A percentile compares a stretch with the other conserved stretches of the same genome.
These are phyloP conservation scores for Brassica napus DNA, from an alignment of 345 rosid species.

Conservation along the genomic window Da-Ae NC_063449.1:10388001-10388500, in stretches of 20 bases:
- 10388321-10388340: no score
- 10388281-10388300: no score
- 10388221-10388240: no score
- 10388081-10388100: neutral
- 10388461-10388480: constrained; percentile 37
- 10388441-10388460: neutral
- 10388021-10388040: neutral
- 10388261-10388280: no score
- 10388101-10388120: neutral
- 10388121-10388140: neutral
- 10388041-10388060: neutral
- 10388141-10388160: neutral
- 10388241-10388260: no score
- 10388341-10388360: no score
- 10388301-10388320: no score
- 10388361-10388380: constrained; percentile 16
- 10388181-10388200: neutral
- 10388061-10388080: neutral
- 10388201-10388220: neutral
- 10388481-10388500: constrained; percentile 43
- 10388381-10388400: constrained; percentile 51
- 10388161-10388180: neutral
- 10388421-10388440: constrained; percentile 13
- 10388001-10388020: no score
- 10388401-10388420: constrained; percentile 49